These are phyloP conservation scores for Rubia occidens DNA, from an alignment of 305 asterid species.

Conservation along the genomic window DNA sequence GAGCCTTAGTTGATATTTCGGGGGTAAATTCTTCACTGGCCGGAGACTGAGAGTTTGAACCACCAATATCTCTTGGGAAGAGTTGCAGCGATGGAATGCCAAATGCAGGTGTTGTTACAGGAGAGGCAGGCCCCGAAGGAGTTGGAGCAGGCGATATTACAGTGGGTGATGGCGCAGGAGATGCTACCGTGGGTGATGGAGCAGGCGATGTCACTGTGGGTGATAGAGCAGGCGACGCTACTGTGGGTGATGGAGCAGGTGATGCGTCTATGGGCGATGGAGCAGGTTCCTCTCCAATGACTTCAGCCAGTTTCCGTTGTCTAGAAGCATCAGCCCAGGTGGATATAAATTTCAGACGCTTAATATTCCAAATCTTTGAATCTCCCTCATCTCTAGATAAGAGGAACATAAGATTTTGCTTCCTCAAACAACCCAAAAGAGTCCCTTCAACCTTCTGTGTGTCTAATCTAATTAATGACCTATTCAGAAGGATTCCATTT, in stretches of 20 bases:
- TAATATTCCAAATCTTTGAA: slow-evolving; percentile 33
- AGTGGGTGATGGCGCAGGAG: slow-evolving; percentile 20
- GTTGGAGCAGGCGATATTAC: slow-evolving; percentile 38
- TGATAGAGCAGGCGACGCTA: slow-evolving; percentile 21
- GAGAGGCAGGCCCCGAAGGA: slow-evolving; percentile 30
- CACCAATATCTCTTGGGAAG: slow-evolving; percentile 29
- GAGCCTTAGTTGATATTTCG: slow-evolving; percentile 24
- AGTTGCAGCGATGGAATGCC: slow-evolving; percentile 41
- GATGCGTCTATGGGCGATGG: slow-evolving; percentile 38
- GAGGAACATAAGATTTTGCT: slow-evolving; percentile 28
- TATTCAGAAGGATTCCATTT: slow-evolving; percentile 14
- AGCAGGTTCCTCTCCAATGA: slow-evolving; percentile 47
- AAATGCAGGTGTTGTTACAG: slow-evolving; percentile 23
- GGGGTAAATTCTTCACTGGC: slow-evolving; percentile 19
- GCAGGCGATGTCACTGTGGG: background rate
- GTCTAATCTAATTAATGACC: slow-evolving; percentile 18
- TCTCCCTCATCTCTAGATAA: slow-evolving; percentile 35
- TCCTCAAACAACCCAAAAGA: slow-evolving; percentile 48
- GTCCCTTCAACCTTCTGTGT: slow-evolving; percentile 29
- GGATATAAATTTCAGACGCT: slow-evolving; percentile 32
- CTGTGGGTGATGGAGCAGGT: slow-evolving; percentile 16
- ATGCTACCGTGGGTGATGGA: slow-evolving; percentile 39
- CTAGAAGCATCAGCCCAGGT: slow-evolving; percentile 29
- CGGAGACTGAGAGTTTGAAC: slow-evolving; percentile 32
- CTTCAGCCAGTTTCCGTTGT: slow-evolving; percentile 47